Evolutionary conservation across 176 grass and related monocot species (phyloP).

Genomic region (Paspalum vaginatum): DNA sequence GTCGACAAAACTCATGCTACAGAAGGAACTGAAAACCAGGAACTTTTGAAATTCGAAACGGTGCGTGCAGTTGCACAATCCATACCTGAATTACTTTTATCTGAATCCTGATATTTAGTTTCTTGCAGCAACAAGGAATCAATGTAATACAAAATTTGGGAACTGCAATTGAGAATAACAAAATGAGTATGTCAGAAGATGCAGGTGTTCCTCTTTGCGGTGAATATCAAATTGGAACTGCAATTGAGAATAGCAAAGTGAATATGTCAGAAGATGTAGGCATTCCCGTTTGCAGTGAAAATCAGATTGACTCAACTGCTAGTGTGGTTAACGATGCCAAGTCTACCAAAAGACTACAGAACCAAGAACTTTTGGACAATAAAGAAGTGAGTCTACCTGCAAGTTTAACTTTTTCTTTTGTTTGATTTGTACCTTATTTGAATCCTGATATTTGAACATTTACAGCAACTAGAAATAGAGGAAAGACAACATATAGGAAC

Average conservation of each 20-base stretch:
- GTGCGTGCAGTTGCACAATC: conserved; percentile 32
- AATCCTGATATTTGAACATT: conserved; percentile 32
- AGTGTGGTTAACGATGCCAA: conserved; percentile 21
- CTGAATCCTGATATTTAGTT: conserved; percentile 22
- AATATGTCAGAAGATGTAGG: conserved; percentile 22
- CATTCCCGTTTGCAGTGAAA: not conserved
- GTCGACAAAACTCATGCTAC: conserved; percentile 23
- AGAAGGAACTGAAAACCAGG: conserved; percentile 28
- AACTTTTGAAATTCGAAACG: conserved; percentile 37
- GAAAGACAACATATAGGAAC: conserved; percentile 27
- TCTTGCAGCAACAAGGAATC: conserved; percentile 45
- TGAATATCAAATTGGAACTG: conserved; percentile 29
- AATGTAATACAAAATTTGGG: conserved; percentile 31
- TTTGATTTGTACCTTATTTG: conserved; percentile 7
- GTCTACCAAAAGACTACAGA: conserved; percentile 37
- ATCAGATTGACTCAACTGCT: conserved; percentile 11
- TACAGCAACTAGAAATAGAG: conserved; percentile 49
- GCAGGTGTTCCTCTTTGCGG: conserved; percentile 28
- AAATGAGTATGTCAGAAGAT: conserved; percentile 19
- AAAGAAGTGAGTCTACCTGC: conserved; percentile 47
- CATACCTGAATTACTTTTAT: conserved; percentile 2
- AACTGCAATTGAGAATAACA: conserved; percentile 12
- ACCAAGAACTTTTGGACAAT: conserved; percentile 22
- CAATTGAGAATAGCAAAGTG: conserved; percentile 24
- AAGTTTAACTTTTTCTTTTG: conserved; percentile 5